These are phyloP conservation scores for Aspergillus sp. DNA, from an alignment of 2,329 filamentous ascomycete genomes.

Conservation along the genomic window DNA sequence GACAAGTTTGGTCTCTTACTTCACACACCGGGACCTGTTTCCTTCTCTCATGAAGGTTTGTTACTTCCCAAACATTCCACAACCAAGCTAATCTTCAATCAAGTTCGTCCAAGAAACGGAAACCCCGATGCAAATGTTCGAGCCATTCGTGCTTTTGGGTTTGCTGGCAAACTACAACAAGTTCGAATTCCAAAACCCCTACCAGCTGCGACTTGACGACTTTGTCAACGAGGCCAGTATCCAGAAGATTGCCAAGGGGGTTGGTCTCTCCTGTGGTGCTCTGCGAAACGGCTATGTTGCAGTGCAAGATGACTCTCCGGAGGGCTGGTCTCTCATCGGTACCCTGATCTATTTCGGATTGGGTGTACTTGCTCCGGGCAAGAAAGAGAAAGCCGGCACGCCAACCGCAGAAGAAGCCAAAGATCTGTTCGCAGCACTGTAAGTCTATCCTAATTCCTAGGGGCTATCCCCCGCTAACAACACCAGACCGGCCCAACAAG, in stretches of 20 bases:
- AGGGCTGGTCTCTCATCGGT: slow-evolving; percentile 80
- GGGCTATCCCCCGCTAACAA: slow-evolving; percentile 23
- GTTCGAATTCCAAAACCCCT: slow-evolving; percentile 97
- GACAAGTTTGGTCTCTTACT: slow-evolving; percentile 89
- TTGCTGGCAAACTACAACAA: slow-evolving; percentile 98
- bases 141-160: slow-evolving; percentile 80
- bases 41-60: slow-evolving; percentile 89
- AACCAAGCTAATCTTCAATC: slow-evolving; percentile 15
- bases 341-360: slow-evolving; percentile 85
- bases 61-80: background rate
- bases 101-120: slow-evolving; percentile 82
- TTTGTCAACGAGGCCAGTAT: slow-evolving; percentile 93
- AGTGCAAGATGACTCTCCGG: slow-evolving; percentile 85
- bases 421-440: slow-evolving; percentile 77
- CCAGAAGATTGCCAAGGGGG: slow-evolving; percentile 73
- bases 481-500: slow-evolving; percentile 72
- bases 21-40: slow-evolving; percentile 92
- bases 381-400: slow-evolving; percentile 60
- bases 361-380: slow-evolving; percentile 69
- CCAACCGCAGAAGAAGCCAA: slow-evolving; percentile 80
- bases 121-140: slow-evolving; percentile 61
- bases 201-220: slow-evolving; percentile 85
- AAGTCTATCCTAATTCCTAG: slow-evolving; percentile 14
- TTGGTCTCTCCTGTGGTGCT: slow-evolving; percentile 70
- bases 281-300: slow-evolving; percentile 76